Conservation (phyloP, 2,329 filamentous ascomycete genomes). For the Calonectria pseudoturangicola region DNA sequence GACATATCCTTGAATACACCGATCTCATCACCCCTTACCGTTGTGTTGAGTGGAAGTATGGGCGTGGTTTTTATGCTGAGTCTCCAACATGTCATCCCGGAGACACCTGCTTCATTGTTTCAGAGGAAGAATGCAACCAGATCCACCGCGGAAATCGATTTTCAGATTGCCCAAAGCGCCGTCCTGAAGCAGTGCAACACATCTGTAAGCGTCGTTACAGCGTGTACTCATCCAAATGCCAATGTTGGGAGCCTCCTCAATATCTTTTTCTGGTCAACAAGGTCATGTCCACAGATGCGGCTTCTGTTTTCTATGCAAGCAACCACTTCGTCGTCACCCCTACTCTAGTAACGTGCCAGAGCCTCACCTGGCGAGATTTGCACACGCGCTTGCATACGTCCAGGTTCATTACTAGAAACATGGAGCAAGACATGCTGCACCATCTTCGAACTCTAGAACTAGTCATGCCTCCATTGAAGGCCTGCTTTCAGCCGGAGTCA, state of each 20-base stretch:
- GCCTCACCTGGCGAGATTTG: not conserved
- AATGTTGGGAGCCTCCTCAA: not conserved
- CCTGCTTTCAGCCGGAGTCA: not conserved
- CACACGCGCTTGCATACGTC: not conserved
- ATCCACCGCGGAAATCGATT: not conserved
- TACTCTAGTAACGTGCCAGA: too few relatives aligned
- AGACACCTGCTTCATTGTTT: not conserved
- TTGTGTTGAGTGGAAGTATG: not conserved
- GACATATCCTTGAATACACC: slow-evolving; percentile 90
- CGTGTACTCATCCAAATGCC: not conserved
- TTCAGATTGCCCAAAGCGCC: not conserved
- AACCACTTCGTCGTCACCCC: not conserved
- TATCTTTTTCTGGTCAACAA: not conserved
- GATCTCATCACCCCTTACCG: not conserved
- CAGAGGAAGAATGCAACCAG: not conserved
- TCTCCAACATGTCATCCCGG: not conserved
- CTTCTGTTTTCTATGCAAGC: not conserved
- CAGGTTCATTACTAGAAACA: slow-evolving; percentile 3
- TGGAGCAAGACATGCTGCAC: not conserved
- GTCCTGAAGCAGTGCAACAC: too few relatives aligned
- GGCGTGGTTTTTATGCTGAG: not conserved
- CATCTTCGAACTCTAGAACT: not conserved
- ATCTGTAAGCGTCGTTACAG: not conserved
- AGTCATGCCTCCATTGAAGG: not conserved
- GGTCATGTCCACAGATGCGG: not conserved